Conservation (phyloP, 2,329 filamentous ascomycete genomes). For the Dichotomopilus funicola region DNA sequence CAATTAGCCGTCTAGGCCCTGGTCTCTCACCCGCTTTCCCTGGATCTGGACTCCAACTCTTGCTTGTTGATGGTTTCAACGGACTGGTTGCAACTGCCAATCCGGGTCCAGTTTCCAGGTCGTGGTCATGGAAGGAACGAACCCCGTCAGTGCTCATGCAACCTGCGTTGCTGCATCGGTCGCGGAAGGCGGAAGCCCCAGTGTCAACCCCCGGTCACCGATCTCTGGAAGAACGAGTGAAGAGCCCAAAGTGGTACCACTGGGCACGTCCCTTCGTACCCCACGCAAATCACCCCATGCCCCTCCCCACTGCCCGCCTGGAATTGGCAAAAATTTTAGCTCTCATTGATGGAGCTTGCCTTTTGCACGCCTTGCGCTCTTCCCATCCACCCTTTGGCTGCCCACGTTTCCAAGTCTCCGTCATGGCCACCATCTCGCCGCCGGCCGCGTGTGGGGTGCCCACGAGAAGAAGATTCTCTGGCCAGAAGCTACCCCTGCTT, state of each 20-base stretch:
- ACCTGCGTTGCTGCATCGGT: neutral
- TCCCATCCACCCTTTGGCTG: constrained; percentile 6
- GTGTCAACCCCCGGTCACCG: neutral
- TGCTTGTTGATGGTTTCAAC: neutral
- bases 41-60: neutral
- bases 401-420: constrained; percentile 11
- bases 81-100: neutral
- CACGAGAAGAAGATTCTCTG: neutral
- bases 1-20: neutral
- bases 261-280: constrained; percentile 3
- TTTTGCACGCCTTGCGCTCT: constrained; percentile 8
- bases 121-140: too few species aligned
- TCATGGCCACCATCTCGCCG: constrained; percentile 15
- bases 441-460: constrained; percentile 21
- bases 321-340: constrained; percentile 10
- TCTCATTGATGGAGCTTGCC: constrained; percentile 7
- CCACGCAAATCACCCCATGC: neutral
- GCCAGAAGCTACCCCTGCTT: constrained; percentile 15
- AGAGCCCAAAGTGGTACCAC: too few species aligned
- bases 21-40: neutral
- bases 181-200: neutral
- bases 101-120: neutral
- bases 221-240: neutral
- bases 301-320: constrained; percentile 5
- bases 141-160: neutral